These are phyloP conservation scores for Rosa hybrid DNA, from an alignment of 331 rosid species.

Conservation along the genomic window DNA sequence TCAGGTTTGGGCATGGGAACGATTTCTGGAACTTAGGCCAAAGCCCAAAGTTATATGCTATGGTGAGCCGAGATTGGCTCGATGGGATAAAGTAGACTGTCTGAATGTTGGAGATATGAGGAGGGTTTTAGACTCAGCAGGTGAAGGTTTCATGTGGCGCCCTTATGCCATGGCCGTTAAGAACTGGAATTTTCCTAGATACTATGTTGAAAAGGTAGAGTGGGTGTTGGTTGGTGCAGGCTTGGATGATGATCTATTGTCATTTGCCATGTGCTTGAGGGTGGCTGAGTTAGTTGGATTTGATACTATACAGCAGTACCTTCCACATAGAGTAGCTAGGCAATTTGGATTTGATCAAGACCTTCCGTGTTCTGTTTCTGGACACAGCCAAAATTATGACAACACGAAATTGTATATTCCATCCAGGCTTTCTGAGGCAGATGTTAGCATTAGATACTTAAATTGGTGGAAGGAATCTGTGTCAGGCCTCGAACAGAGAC, in stretches of 20 bases:
- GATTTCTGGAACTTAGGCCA: constrained; percentile 15
- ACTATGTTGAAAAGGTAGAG: neutral
- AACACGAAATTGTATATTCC: constrained; percentile 34
- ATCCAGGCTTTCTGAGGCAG: constrained; percentile 33
- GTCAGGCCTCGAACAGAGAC: neutral
- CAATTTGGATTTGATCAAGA: constrained; percentile 39
- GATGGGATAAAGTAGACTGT: constrained; percentile 18
- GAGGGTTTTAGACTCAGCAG: constrained; percentile 11
- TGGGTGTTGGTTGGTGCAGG: constrained; percentile 6
- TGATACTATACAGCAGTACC: constrained; percentile 14
- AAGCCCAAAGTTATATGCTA: neutral
- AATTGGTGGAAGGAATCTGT: constrained; percentile 46
- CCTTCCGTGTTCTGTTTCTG: constrained; percentile 18
- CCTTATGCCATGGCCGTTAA: constrained; percentile 13
- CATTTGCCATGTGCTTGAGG: constrained; percentile 25
- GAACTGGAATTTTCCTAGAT: constrained; percentile 14
- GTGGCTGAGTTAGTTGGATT: constrained; percentile 24
- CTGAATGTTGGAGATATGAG: constrained; percentile 1
- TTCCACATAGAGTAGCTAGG: constrained; percentile 32
- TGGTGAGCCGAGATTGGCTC: constrained; percentile 27
- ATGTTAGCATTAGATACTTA: constrained; percentile 43
- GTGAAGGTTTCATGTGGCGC: constrained; percentile 30
- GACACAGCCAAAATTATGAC: neutral
- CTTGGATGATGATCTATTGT: constrained; percentile 10
- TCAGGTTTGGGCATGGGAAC: constrained; percentile 43